Evolutionary conservation across 2,329 filamentous ascomycete genomes (phyloP), one percentile per base, ranked within the genome.

Genomic region (Cadophora luteo-olivacea): DNA sequence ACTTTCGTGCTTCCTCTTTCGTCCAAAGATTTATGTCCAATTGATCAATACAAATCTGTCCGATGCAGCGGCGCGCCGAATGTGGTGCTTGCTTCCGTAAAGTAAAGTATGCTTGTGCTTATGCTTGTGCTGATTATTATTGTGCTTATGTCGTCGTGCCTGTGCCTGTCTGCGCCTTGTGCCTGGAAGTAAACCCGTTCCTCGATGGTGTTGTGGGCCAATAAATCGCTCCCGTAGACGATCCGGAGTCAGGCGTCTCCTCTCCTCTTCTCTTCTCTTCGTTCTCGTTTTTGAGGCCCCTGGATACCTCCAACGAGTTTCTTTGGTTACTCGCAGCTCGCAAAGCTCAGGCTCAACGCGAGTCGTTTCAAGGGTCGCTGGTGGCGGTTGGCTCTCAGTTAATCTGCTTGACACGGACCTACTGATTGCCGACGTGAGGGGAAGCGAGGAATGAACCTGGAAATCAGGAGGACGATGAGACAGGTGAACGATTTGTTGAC

Each of bases 341-440:
- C 52, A 55, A 55, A 55, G 22, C 22, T 45, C 57, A 60, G 57
- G 36, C 57, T 60, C 6, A 29, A 60, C 57, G 24, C 36, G 36
- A 45, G 33, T 60, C 57, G 57, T 60, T 60, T 60, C 57, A 60
- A 19, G 22, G 36, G 33, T 45, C 45, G 57, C 19, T 41, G 22
- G 57, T 45, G 36, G 22, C 36, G 36, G n/a, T 45, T 60, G 36
- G n/a, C 36, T 60, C 22, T 38, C 57, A 14, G 33, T 41, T 8
- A 60, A 60, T 60, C 36, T 45, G 36, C 57, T 45, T 41, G 57
- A 41, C 57, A 60, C 57, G 57, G 57, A 60, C 57, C 57, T 54
- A 19, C 25, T 54, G 51, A 58, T 24, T 58, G 33, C 32, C n/a
- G 29, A 55, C 33, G 25, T 55, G 52, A 55, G 52, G 52, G 52